A percentile compares a stretch with the other conserved stretches of the same genome.
These are phyloP conservation scores for Nissolia schottii DNA, from an alignment of 306 rosid genomes.

Conservation along the genomic window DNA sequence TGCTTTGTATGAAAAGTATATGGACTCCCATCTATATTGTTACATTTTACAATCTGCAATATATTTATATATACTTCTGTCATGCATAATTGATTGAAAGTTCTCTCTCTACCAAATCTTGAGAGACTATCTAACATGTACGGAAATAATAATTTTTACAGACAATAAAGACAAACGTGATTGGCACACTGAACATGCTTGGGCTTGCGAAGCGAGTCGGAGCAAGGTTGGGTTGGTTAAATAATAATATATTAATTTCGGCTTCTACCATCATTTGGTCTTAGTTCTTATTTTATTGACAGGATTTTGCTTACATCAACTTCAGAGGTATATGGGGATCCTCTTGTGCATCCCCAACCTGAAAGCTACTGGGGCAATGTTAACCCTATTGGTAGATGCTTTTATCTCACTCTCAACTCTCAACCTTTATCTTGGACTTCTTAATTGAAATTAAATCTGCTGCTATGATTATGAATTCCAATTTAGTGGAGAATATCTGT, in stretches of 20 bases:
- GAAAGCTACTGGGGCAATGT: slow-evolving; percentile 98
- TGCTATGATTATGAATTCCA: neutral
- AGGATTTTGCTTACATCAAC: slow-evolving; percentile 98
- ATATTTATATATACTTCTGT: slow-evolving; percentile 2
- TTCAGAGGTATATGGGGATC: slow-evolving; percentile 97
- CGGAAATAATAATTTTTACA: slow-evolving; percentile 35
- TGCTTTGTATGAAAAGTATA: neutral
- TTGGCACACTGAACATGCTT: slow-evolving; percentile 95
- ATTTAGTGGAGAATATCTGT: neutral
- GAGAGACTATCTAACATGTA: slow-evolving; percentile 31
- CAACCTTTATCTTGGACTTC: slow-evolving; percentile 3
- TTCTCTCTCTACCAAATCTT: neutral
- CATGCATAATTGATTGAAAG: neutral
- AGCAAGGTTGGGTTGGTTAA: slow-evolving; percentile 58
- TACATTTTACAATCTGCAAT: neutral
- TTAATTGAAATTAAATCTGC: slow-evolving; percentile 5
- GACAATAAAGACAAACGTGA: slow-evolving; percentile 96
- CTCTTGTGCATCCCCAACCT: slow-evolving; percentile 88
- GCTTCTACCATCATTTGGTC: slow-evolving; percentile 5
- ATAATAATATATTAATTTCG: neutral
- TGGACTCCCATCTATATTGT: neutral
- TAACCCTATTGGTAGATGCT: slow-evolving; percentile 79
- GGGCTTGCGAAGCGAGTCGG: slow-evolving; percentile 99
- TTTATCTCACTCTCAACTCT: slow-evolving; percentile 26
- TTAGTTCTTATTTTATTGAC: slow-evolving; percentile 24